These are phyloP conservation scores for Tricholoma matsutake DNA, from an alignment of 768 basidiomycete genomes.

Conservation along the genomic window DNA sequence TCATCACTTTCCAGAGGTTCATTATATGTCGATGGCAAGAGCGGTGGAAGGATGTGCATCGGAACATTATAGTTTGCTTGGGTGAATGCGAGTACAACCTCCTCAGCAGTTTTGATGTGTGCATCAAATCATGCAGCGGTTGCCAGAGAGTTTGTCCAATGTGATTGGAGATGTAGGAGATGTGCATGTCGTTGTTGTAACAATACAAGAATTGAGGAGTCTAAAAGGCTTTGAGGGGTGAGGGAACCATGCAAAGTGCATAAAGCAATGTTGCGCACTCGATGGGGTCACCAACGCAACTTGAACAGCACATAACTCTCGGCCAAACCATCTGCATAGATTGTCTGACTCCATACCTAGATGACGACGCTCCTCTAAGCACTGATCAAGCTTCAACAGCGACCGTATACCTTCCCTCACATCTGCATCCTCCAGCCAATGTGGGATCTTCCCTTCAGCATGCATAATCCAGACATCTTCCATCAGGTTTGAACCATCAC, in stretches of 20 bases:
- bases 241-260: no score
- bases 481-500: constrained; percentile 25
- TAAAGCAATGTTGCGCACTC: neutral
- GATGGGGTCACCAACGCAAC: constrained; percentile 1
- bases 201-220: neutral
- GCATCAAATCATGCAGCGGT: neutral
- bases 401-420: constrained; percentile 17
- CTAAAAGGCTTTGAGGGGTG: neutral
- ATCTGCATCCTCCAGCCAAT: constrained; percentile 31
- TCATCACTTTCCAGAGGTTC: neutral
- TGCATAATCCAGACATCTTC: constrained; percentile 34
- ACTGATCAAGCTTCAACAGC: constrained; percentile 11
- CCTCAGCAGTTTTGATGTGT: neutral
- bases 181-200: neutral
- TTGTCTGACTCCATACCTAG: constrained; percentile 26
- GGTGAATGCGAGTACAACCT: neutral
- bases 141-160: neutral
- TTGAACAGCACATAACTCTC: neutral
- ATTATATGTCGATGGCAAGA: neutral
- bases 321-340: constrained; percentile 15
- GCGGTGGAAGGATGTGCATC: no score
- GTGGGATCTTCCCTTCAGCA: constrained; percentile 8
- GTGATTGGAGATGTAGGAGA: neutral
- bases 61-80: no score
- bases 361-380: constrained; percentile 15